phyloP scores from a whole-genome alignment of 2,329 filamentous ascomycete genomes.

The Ophiocordyceps robertsii region DNA sequence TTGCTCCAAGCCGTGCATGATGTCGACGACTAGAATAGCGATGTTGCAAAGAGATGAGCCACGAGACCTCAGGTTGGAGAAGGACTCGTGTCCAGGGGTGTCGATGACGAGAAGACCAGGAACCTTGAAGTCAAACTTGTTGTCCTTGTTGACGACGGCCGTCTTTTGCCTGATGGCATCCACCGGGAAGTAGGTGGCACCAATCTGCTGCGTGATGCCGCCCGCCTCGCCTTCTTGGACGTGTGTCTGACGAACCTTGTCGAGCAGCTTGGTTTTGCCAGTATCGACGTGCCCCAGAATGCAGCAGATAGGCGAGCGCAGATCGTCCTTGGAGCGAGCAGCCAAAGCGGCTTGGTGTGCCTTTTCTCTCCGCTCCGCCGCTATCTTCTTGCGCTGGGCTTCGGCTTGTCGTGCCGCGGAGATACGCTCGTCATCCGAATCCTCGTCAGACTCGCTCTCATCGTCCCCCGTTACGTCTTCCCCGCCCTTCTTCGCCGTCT shows the following conservation, averaged over 20 bases:
- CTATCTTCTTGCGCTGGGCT: constrained; percentile 72
- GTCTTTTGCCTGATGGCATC: constrained; percentile 91
- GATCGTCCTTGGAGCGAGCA: constrained; percentile 82
- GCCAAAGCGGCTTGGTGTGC: constrained; percentile 85
- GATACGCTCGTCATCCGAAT: constrained; percentile 59
- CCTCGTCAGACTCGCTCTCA: constrained; percentile 27
- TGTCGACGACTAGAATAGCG: constrained; percentile 96
- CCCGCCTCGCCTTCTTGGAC: constrained; percentile 98
- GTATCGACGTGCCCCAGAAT: constrained; percentile 99
- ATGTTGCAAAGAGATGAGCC: constrained; percentile 99
- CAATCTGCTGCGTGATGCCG: constrained; percentile 99
- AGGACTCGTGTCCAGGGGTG: constrained; percentile 98
- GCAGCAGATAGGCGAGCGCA: constrained; percentile 97
- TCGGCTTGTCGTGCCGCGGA: constrained; percentile 63
- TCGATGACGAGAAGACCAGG: constrained; percentile 94
- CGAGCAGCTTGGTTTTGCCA: constrained; percentile 96
- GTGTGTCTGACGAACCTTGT: constrained; percentile 97
- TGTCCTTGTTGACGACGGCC: constrained; percentile 80
- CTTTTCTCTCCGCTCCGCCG: constrained; percentile 75
- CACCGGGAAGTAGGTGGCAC: constrained; percentile 96
- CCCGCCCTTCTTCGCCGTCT: constrained; percentile 9
- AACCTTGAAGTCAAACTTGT: constrained; percentile 89
- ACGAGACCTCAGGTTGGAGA: constrained; percentile 92
- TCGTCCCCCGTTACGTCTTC: constrained; percentile 14
- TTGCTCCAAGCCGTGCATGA: constrained; percentile 97